Conservation (phyloP, 768 basidiomycete species). For the Xerocomellus chrysenteron region DNA sequence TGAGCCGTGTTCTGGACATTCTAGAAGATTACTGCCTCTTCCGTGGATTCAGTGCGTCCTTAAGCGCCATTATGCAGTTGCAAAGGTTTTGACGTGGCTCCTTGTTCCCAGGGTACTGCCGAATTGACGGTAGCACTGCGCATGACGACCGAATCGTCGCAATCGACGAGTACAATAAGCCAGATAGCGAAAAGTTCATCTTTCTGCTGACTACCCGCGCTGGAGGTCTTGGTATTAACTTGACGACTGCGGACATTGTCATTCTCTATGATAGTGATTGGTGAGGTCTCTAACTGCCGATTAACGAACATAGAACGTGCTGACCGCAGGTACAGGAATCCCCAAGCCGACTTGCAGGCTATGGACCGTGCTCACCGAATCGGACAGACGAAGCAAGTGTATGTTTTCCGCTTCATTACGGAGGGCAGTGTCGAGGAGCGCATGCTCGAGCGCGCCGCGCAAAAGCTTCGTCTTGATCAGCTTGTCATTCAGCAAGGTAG, state of each 20-base stretch:
- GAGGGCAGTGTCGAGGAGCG: slow-evolving; percentile 89
- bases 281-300: slow-evolving; percentile 39
- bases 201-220: slow-evolving; percentile 96
- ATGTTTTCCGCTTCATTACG: slow-evolving; percentile 85
- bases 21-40: slow-evolving; percentile 97
- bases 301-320: background rate
- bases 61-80: background rate
- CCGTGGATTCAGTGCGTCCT: slow-evolving; percentile 72
- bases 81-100: slow-evolving; percentile 1
- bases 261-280: slow-evolving; percentile 97
- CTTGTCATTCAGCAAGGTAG: slow-evolving; percentile 96
- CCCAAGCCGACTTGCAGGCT: slow-evolving; percentile 97
- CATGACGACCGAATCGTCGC: slow-evolving; percentile 95
- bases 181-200: slow-evolving; percentile 91
- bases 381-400: slow-evolving; percentile 87
- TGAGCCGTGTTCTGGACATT: slow-evolving; percentile 97
- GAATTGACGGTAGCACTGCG: slow-evolving; percentile 93
- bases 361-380: slow-evolving; percentile 99
- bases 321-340: slow-evolving; percentile 65
- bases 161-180: slow-evolving; percentile 97
- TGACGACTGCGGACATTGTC: slow-evolving; percentile 93
- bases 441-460: slow-evolving; percentile 88
- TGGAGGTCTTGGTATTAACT: slow-evolving; percentile 94
- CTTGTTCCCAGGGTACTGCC: slow-evolving; percentile 74
- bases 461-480: slow-evolving; percentile 93